Base-by-base conservation (phyloP, 179 eudicot genomes). In the Heliamphora pulchella region DNA sequence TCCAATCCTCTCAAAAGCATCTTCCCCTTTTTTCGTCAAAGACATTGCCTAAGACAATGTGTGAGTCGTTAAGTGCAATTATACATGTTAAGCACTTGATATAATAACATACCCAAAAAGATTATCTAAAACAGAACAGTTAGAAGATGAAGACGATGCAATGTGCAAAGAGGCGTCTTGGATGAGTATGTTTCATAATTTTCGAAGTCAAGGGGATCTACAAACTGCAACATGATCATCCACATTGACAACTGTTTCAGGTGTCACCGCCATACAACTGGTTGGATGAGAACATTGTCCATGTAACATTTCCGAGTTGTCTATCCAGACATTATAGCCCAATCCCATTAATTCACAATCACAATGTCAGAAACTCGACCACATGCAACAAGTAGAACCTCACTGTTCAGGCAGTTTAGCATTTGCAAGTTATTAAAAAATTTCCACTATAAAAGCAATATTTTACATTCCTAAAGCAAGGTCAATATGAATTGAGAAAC, bases 31-130 rank as follows among this genome's bases (percentile, higher is more conserved):
- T 76, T 87, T 87, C 18, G 89, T 69, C 39, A 90, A 84, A 43
- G 91, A 83, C 75, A 89, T 83, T 39, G 94, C 98, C 98, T 94
- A 75, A 61, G 18, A 79, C 53, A 57, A 48, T 65, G 41, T 6
- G 2, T 51, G 14, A 76, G 41, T 53, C 55, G 5, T 2, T 4
- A 54, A 54, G 51, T 66, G 47, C 62, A 68, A 63, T 13, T 39
- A 17, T 44, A 66, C 63, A 53, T 17, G 57, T 11, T 44, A 41
- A 43, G 20, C 47, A 47, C 66, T 22, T 64, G 57, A 48, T 44
- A 51, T 64, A 14, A n/a, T 41, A 61, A 3, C 22, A 76, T 63
- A 8, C 5, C 61, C 17, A 6, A 14, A 31, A 18, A 55, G 72
- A 76, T 46, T 5, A 72, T 48, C n/a, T 48, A 72, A 51, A 55